A percentile compares a stretch with the other conserved stretches of the same genome.
phyloP scores from a whole-genome alignment of 2,329 filamentous ascomycete species.

The Fusarium transvaalense region DNA sequence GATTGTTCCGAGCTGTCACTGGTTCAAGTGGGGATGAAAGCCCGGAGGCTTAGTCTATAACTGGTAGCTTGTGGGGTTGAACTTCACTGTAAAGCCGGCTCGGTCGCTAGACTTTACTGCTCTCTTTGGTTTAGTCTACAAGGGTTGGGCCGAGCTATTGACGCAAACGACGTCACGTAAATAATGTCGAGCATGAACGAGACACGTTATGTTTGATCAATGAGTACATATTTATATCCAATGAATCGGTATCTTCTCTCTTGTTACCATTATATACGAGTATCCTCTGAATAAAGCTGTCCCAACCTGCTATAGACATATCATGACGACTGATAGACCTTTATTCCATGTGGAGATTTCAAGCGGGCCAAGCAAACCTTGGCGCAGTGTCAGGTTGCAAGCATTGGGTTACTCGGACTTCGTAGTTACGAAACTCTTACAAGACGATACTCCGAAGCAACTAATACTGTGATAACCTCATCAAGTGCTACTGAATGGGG shows the following conservation, averaged over 20 bases:
- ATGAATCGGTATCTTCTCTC: rapidly evolving
- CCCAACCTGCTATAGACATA: neutral
- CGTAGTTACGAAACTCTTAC: slow-evolving; percentile 28
- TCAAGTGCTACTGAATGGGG: too few species aligned
- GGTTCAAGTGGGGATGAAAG: slow-evolving; percentile 12
- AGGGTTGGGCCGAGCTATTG: neutral
- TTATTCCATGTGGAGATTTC: slow-evolving; percentile 23
- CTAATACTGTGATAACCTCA: neutral
- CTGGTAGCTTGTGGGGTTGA: slow-evolving; percentile 27
- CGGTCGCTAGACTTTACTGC: slow-evolving; percentile 23
- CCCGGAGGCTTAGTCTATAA: slow-evolving; percentile 10
- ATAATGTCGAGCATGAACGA: neutral
- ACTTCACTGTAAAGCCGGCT: slow-evolving; percentile 13
- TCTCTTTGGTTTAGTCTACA: slow-evolving; percentile 9
- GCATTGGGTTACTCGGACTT: slow-evolving; percentile 23
- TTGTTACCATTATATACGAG: rapidly evolving
- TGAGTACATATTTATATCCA: neutral
- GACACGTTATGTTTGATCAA: neutral
- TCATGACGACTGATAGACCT: slow-evolving; percentile 35
- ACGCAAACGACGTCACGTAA: slow-evolving; percentile 39
- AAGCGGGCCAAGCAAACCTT: slow-evolving; percentile 25
- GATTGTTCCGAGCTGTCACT: slow-evolving; percentile 44
- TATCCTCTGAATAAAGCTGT: rapidly evolving
- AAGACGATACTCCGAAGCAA: slow-evolving; percentile 15
- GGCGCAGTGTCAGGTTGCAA: slow-evolving; percentile 25